Conservation (phyloP, 2,329 filamentous ascomycete species). For the Furcasterigmium sp. region DNA sequence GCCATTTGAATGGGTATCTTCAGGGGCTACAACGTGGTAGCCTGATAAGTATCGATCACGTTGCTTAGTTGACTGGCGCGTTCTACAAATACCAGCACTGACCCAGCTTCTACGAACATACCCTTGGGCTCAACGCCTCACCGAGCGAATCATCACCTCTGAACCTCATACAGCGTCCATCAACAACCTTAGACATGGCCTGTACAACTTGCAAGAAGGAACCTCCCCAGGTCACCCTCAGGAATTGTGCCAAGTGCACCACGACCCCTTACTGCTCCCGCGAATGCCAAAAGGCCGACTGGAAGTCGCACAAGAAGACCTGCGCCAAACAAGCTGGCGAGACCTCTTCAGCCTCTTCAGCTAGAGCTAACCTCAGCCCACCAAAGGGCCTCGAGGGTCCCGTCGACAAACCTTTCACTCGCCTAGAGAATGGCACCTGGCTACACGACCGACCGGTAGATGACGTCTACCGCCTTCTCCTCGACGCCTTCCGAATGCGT, state of each 20-base stretch:
- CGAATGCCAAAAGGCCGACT: conserved; percentile 45
- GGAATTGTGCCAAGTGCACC: conserved; percentile 42
- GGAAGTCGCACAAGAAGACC: conserved; percentile 40
- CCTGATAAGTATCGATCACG: too few species aligned
- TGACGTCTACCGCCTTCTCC: conserved; percentile 39
- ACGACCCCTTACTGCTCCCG: conserved; percentile 41
- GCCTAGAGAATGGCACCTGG: conserved; percentile 32
- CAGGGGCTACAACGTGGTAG: too few species aligned
- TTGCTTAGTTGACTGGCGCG: too few species aligned
- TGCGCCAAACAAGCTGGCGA: conserved; percentile 20
- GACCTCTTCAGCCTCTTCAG: background rate
- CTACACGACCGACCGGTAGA: conserved; percentile 36
- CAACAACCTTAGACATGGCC: background rate
- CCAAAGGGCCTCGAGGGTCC: conserved; percentile 21
- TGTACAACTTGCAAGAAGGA: conserved; percentile 24
- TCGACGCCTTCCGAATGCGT: conserved; percentile 42
- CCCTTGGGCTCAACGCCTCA: too few species aligned
- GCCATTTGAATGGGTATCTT: too few species aligned
- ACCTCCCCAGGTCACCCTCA: conserved; percentile 21
- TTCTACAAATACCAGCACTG: too few species aligned
- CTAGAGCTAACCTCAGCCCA: conserved; percentile 5
- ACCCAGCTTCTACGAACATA: too few species aligned
- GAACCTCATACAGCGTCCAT: too few species aligned
- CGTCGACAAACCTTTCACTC: conserved; percentile 30
- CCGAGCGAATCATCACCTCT: too few species aligned